phyloP scores from a whole-genome alignment of 2,329 filamentous ascomycete genomes.

The Monilinia aucupariae region DNA sequence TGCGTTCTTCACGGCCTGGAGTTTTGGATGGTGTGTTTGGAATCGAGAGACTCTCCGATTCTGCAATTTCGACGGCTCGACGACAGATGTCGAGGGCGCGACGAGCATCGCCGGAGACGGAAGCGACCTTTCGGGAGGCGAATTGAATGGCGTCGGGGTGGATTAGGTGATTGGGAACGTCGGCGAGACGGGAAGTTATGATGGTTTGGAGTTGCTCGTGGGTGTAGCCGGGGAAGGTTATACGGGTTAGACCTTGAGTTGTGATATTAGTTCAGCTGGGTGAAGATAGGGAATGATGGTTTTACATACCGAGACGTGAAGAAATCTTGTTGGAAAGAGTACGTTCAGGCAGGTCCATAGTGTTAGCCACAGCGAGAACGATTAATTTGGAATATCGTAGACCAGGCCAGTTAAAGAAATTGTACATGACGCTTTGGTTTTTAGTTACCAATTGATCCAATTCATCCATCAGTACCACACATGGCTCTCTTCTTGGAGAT shows the following conservation, averaged over 20 bases:
- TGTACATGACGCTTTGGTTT: conserved; percentile 99
- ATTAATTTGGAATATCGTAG: conserved; percentile 87
- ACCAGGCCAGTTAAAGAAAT: conserved; percentile 99
- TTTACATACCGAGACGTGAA: conserved; percentile 60
- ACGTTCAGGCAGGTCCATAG: conserved; percentile 94
- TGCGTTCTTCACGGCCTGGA: conserved; percentile 35
- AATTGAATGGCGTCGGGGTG: conserved; percentile 93
- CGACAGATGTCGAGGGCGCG: conserved; percentile 92
- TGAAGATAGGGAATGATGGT: not conserved
- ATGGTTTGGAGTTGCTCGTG: conserved; percentile 97
- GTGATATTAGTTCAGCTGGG: conserved; percentile 18
- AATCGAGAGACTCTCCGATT: conserved; percentile 54
- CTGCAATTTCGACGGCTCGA: conserved; percentile 89
- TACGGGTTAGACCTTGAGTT: conserved; percentile 67
- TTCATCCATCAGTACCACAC: conserved; percentile 97
- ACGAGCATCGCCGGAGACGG: conserved; percentile 89
- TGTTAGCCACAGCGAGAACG: conserved; percentile 95
- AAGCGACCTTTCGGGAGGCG: conserved; percentile 91
- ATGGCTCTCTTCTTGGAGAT: conserved; percentile 83
- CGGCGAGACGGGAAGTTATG: conserved; percentile 86
- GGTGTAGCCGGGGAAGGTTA: conserved; percentile 95
- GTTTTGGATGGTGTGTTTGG: conserved; percentile 60
- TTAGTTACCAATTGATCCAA: conserved; percentile 95
- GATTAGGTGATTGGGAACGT: conserved; percentile 83
- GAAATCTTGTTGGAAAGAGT: conserved; percentile 98